Conservation (phyloP, 805 yeast species). For the Candida pini region DNA sequence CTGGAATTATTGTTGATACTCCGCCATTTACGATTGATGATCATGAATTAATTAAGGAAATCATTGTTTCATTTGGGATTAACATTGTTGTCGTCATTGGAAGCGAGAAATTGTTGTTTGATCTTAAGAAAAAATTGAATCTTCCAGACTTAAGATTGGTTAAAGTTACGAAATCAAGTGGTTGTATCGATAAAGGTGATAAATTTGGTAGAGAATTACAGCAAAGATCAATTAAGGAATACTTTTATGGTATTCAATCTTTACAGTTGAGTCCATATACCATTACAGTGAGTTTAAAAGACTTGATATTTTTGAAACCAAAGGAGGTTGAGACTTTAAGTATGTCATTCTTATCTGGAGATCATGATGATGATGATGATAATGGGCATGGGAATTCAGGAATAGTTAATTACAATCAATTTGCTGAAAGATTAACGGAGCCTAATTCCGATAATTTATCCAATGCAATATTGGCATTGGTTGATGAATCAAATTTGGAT, state of each 20-base stretch:
- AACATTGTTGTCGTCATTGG: constrained; percentile 67
- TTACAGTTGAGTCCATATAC: constrained; percentile 80
- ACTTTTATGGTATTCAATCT: constrained; percentile 75
- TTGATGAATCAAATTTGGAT: constrained; percentile 27
- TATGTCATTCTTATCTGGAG: constrained; percentile 24
- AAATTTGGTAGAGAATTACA: constrained; percentile 64
- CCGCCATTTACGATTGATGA: constrained; percentile 56
- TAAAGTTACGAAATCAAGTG: constrained; percentile 67
- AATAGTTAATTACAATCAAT: constrained; percentile 9
- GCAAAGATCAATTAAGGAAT: constrained; percentile 73
- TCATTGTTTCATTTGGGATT: constrained; percentile 54
- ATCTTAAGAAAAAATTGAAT: constrained; percentile 48
- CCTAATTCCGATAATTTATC: constrained; percentile 54
- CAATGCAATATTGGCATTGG: constrained; percentile 54
- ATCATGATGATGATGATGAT: constrained; percentile 19
- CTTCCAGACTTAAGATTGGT: constrained; percentile 38
- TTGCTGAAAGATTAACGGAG: constrained; percentile 29
- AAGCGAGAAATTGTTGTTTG: constrained; percentile 62
- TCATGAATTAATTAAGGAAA: constrained; percentile 44
- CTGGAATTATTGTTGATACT: constrained; percentile 71
- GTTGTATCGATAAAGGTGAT: constrained; percentile 71
- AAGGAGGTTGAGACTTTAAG: constrained; percentile 18
- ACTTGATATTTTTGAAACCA: constrained; percentile 61
- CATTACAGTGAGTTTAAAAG: constrained; percentile 61
- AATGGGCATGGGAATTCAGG: constrained; percentile 5